Base-by-base conservation (phyloP, 2,329 filamentous ascomycete species). In the Pestalotiopsis sp. region DNA sequence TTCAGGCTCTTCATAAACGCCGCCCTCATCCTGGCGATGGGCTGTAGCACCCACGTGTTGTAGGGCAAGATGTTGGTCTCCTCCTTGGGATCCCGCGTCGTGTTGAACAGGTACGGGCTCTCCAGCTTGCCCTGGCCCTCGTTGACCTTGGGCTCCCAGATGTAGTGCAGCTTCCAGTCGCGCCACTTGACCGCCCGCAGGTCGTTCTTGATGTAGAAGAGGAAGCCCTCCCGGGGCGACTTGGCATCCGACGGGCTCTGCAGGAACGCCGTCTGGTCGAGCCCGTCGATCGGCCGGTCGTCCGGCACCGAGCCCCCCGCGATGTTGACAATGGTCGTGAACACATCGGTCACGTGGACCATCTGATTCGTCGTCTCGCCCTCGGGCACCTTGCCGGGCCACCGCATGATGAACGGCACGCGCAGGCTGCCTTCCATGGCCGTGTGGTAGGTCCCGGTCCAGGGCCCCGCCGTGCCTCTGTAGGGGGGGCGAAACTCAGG, bases 141-240 rank as follows among this genome's bases (percentile, higher is more conserved):
- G 40, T 79, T 79, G 2, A 79, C 78, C 38, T 77, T 75, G 4
- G 78, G 78, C 65, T 78, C 77, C 77, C 77, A 79, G 0, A 78
- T 70, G 0, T 76, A 24, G 40, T 79, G 77, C 1, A 79, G 70
- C 55, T 79, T 79, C 78, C 77, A 79, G 52, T 79, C 76, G 22
- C 68, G 71, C 77, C 77, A 79, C 44, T 78, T 79, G 11, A 79
- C 72, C 0, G 77, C 77, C 0, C 76, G 72, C 14, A 79, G 59
- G n/a, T 78, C 74, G 1, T 78, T 74, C 30, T 79, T 79, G 64
- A 79, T 77, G 30, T 78, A 79, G 52, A 79, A 79, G 0, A 75
- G 67, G 39, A 79, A 78, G 0, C 78, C 78, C 1, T 72, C 66
- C 4, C 76, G 67, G 2, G 66, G 62, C 0, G 75, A 74, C 4